Evolutionary conservation across 225 moss, liverwort and hornwort species (phyloP), one percentile per base, ranked within the genome.

Genomic region (Physcomitrium patens): DNA sequence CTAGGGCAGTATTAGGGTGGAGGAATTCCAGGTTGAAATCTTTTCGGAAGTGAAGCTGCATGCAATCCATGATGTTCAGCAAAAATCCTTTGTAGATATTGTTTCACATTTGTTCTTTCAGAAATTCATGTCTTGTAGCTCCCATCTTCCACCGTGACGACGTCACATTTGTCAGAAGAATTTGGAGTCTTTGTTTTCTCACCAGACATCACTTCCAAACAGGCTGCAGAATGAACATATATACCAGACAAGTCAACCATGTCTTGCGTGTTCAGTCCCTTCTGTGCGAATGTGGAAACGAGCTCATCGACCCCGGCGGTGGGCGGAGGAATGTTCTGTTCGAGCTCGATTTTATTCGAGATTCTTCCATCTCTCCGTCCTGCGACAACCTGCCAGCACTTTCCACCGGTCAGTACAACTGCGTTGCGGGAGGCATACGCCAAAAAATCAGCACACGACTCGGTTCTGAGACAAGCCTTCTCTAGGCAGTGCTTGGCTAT

Each of bases 371-470:
- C 86, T 9, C 66, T 69, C 31, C 89, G 68, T 1, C 89, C 89
- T 3, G 63, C 80, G 5, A 7, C 54, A 14, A 89, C 85, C n/a
- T 31, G 37, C 81, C 81, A 87, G 12, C 10, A 0, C 1, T 47
- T 2, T 6, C 89, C 81, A 10, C 84, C 88, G 0, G 81, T 69
- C 6, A 49, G 16, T 0, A 78, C 54, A 16, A 85, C 85, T 3
- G 26, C 1, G 74, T 84, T 84, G 6, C 86, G 78, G 15, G 89
- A 77, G 20, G 89, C 86, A 47, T 71, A 86, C 1, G 84, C 86
- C 13, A 89, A 37, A 15, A 89, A 81, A 18, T 89, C 89, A 9
- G 89, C 89, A 28, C 89, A 89, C 0, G 89, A 89, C 3, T 86
- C 86, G 0, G 44, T 73, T 10, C 27, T 14, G 1, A 71, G 83